Percentiles rank a stretch among this genome's conserved stretches.
Conservation (phyloP, 441 rosid species). For the Croton laevigatus region DNA sequence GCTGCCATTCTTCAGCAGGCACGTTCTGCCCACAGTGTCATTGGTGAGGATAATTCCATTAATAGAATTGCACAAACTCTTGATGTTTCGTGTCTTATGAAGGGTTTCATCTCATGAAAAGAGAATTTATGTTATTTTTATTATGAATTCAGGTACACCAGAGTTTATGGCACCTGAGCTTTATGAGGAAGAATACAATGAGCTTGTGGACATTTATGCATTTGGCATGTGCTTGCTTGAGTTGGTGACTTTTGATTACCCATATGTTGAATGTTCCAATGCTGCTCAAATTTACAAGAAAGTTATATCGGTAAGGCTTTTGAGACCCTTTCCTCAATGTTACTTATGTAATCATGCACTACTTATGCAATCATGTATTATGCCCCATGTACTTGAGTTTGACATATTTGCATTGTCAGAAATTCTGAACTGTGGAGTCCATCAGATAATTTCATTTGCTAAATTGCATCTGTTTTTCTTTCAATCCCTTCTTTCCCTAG, state of each 20-base stretch:
- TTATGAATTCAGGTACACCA: conserved; percentile 47
- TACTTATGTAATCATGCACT: background rate
- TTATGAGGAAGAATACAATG: conserved; percentile 83
- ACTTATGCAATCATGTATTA: background rate
- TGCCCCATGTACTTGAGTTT: background rate
- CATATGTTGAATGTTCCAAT: conserved; percentile 69
- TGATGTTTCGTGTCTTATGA: background rate
- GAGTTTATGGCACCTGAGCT: conserved; percentile 97
- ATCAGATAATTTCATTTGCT: background rate
- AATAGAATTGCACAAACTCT: background rate
- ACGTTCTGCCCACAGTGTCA: conserved; percentile 64
- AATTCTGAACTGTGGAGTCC: background rate
- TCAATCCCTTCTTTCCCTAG: no score
- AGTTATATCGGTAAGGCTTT: conserved; percentile 56
- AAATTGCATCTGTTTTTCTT: background rate
- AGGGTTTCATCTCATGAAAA: background rate
- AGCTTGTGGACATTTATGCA: conserved; percentile 81
- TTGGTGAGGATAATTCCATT: conserved; percentile 28
- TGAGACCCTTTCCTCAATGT: background rate
- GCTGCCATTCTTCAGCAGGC: conserved; percentile 82
- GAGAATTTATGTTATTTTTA: background rate
- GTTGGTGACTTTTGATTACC: conserved; percentile 78
- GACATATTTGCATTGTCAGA: background rate
- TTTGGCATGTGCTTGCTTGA: conserved; percentile 90
- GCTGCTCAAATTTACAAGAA: conserved; percentile 82